phyloP scores from a whole-genome alignment of 495 filamentous ascomycete genomes.

The Podospora pseudopauciseta region DNA sequence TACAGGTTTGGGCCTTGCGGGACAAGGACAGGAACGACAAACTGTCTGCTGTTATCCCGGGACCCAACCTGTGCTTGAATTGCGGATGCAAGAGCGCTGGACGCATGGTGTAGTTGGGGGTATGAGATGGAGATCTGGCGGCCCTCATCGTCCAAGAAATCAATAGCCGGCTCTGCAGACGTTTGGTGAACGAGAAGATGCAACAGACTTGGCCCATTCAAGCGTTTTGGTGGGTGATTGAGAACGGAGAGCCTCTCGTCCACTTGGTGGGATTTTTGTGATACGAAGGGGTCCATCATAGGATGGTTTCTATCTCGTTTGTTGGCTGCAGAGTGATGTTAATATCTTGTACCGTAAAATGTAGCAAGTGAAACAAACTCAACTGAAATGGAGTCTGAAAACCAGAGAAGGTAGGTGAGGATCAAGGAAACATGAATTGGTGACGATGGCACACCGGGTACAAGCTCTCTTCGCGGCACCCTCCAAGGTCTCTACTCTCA shows the following conservation, averaged over 20 bases:
- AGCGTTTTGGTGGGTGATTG: conserved; percentile 50
- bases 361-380: too few relatives aligned
- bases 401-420: too few relatives aligned
- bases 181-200: conserved; percentile 53
- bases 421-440: too few relatives aligned
- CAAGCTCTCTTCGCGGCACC: too few relatives aligned
- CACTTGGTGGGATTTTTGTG: background rate
- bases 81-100: conserved; percentile 49
- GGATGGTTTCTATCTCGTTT: background rate
- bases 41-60: conserved; percentile 11
- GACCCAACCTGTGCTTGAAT: conserved; percentile 36
- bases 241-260: conserved; percentile 49
- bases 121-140: conserved; percentile 51
- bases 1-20: conserved; percentile 71
- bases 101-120: conserved; percentile 52
- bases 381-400: too few relatives aligned
- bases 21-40: conserved; percentile 68
- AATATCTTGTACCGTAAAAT: background rate
- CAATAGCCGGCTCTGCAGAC: conserved; percentile 37
- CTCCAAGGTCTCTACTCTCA: too few relatives aligned
- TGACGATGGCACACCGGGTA: too few relatives aligned
- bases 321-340: background rate
- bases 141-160: conserved; percentile 53
- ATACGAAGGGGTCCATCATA: background rate
- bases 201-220: conserved; percentile 59